Base-by-base conservation (phyloP, 1,284 basidiomycete genomes). In the Kwoniella shivajii region DNA sequence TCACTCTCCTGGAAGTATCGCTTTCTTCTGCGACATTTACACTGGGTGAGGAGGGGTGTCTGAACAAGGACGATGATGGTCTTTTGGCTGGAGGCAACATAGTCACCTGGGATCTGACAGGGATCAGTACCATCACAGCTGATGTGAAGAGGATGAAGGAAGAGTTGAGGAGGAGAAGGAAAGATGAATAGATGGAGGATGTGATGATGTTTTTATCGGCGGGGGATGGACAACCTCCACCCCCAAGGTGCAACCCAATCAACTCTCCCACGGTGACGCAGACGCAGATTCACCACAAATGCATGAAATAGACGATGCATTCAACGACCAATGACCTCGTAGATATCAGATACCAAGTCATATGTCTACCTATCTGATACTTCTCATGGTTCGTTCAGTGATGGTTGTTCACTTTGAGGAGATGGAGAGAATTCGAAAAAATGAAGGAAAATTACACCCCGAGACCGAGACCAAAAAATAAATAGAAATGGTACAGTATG, bases 251-350 rank as follows among this genome's bases (percentile, higher is more conserved):
- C 18, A 30, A 7, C 24, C 16, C 14, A 2, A 20, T 50, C 49
- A 52, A 41, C 56, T 58, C 38, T 58, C 50, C 51, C 56, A 58
- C 56, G 56, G 38, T 53, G n/a, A 30, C n/a, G 13, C 6, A 24
- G 3, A 11, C 20, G 4, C 36, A 18, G 13, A 43, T 53, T 14
- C 44, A 29, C 48, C 30, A 11, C 29, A 31, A 39, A 50, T 30
- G 41, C 26, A 45, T 50, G 18, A 18, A 47, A 14, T 46, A 16
- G 16, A 29, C 26, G 20, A 26, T 42, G 24, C 6, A 42, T 42
- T 42, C 11, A 6, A 42, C 26, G 41, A n/a, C n/a, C n/a, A n/a
- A n/a, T n/a, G n/a, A n/a, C n/a, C n/a, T n/a, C n/a, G n/a, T n/a
- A n/a, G n/a, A n/a, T n/a, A n/a, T n/a, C n/a, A n/a, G n/a, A n/a